phyloP scores from a whole-genome alignment of 495 filamentous ascomycete species.

The Neurospora sublineolata region DNA sequence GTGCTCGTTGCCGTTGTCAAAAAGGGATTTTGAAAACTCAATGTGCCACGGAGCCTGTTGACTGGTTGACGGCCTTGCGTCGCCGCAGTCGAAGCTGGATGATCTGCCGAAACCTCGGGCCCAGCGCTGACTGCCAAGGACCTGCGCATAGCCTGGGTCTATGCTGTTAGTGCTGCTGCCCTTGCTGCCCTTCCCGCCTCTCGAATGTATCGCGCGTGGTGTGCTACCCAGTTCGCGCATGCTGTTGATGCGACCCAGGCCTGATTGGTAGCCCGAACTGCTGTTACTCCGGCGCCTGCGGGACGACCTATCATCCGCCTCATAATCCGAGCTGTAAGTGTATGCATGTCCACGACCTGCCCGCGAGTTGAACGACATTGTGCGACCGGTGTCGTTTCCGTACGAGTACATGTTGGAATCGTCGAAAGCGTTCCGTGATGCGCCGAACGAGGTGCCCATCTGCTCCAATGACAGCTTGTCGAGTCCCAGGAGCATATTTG shows the following conservation, averaged over 20 bases:
- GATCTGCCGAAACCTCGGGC: conserved; percentile 51
- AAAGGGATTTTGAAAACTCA: conserved; percentile 34
- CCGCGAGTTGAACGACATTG: conserved; percentile 25
- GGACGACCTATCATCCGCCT: conserved; percentile 53
- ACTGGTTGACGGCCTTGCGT: conserved; percentile 19
- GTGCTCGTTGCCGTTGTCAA: conserved; percentile 25
- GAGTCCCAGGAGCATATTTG: conserved; percentile 84
- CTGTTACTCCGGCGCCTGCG: conserved; percentile 69
- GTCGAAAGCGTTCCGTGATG: conserved; percentile 15
- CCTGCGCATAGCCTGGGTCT: conserved; percentile 50
- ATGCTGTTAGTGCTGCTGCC: conserved; percentile 58
- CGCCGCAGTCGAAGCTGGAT: conserved; percentile 66
- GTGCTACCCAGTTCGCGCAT: conserved; percentile 34
- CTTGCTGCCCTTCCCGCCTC: conserved; percentile 57
- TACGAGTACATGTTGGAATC: conserved; percentile 18
- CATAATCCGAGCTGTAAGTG: conserved; percentile 62
- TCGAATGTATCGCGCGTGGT: conserved; percentile 28
- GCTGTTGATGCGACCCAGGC: conserved; percentile 54
- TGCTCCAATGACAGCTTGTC: conserved; percentile 60
- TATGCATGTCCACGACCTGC: conserved; percentile 50
- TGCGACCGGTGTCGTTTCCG: conserved; percentile 20
- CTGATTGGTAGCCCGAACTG: conserved; percentile 58
- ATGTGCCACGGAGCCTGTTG: conserved; percentile 29
- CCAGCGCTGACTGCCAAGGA: conserved; percentile 44
- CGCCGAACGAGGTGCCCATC: conserved; percentile 18